Conservation (phyloP, 306 rosid species). For the Quercus wislizeni region DNA sequence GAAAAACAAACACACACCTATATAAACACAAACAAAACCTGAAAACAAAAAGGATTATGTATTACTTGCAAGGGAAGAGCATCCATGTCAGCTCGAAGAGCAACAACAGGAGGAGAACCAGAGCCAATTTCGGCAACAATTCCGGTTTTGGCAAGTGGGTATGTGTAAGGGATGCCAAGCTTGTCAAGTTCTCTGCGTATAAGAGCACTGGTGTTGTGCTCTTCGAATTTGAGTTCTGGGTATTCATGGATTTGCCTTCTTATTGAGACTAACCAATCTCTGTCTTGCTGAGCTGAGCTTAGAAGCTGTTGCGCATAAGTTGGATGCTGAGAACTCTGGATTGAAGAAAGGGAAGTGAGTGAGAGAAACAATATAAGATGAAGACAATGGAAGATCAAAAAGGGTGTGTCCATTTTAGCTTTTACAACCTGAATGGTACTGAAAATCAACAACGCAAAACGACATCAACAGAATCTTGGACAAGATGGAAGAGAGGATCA, state of each 20-base stretch:
- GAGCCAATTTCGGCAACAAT: slow-evolving; percentile 37
- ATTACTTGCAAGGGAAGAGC: slow-evolving; percentile 39
- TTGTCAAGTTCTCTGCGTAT: slow-evolving; percentile 50
- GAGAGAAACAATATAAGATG: slow-evolving; percentile 11
- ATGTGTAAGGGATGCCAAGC: slow-evolving; percentile 45
- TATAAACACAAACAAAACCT: not conserved
- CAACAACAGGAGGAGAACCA: slow-evolving; percentile 31
- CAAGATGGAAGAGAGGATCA: too few species aligned
- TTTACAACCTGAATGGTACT: too few species aligned
- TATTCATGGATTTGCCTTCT: slow-evolving; percentile 66
- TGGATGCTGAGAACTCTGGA: slow-evolving; percentile 16
- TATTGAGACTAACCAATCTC: slow-evolving; percentile 53
- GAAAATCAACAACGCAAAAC: too few species aligned
- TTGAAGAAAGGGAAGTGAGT: not conserved
- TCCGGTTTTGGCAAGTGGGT: slow-evolving; percentile 67
- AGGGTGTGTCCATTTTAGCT: not conserved
- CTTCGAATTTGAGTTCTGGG: slow-evolving; percentile 70
- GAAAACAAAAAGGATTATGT: not conserved
- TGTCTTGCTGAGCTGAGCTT: slow-evolving; percentile 41
- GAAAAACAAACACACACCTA: not conserved
- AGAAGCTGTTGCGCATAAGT: slow-evolving; percentile 38
- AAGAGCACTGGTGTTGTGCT: slow-evolving; percentile 67
- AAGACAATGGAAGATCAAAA: slow-evolving; percentile 17
- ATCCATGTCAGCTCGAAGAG: slow-evolving; percentile 46
- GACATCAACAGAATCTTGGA: too few species aligned